phyloP scores from a whole-genome alignment of 1,284 basidiomycete genomes.

The Inonotus obliquus region DNA sequence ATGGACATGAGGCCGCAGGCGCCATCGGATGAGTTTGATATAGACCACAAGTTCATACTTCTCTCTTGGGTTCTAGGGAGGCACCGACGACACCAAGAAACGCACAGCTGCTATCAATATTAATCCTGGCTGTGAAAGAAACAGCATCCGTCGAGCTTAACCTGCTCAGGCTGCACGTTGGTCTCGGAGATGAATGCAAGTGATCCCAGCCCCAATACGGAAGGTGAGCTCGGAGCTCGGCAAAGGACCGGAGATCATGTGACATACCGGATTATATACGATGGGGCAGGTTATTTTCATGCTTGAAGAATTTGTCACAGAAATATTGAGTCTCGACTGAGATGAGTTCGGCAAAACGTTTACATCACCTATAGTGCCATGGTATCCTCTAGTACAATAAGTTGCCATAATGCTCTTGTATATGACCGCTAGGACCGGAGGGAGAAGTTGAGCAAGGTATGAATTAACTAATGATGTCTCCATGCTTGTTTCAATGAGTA shows the following conservation, averaged over 20 bases:
- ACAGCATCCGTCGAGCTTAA: background rate
- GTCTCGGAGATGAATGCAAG: background rate
- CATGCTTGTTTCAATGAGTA: background rate
- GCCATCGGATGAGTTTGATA: background rate
- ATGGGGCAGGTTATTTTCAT: background rate
- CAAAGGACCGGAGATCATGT: background rate
- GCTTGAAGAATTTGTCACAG: background rate
- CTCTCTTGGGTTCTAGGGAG: slow-evolving; percentile 1
- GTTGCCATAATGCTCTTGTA: background rate
- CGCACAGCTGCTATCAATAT: background rate
- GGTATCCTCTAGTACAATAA: background rate
- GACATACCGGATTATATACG: background rate
- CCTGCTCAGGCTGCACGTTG: background rate
- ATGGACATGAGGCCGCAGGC: background rate
- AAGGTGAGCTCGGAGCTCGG: background rate
- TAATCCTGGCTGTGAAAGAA: no score
- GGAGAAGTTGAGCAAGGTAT: background rate
- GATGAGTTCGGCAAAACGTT: background rate
- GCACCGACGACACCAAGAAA: background rate
- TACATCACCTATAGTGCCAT: background rate
- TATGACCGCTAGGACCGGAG: background rate
- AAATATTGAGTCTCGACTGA: background rate
- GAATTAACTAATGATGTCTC: background rate
- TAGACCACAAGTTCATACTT: no score
- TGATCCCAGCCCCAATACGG: no score